These are phyloP conservation scores for Lobosporangium transversale DNA, from an alignment of 192 early-diverging fungal species.

Conservation along the genomic window DNA sequence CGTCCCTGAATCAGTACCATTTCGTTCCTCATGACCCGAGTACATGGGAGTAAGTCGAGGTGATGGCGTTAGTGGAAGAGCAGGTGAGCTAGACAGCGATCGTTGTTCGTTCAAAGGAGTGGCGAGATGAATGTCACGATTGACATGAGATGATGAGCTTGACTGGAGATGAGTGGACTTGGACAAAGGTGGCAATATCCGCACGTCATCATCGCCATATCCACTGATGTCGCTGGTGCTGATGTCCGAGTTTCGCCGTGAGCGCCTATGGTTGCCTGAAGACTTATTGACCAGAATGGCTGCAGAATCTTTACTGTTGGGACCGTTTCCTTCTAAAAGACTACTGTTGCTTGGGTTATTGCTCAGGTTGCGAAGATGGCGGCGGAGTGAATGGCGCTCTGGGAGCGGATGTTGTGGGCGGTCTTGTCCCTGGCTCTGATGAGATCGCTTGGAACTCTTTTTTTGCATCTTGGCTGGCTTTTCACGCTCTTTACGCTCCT, in stretches of 20 bases:
- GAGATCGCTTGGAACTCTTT: conserved; percentile 18
- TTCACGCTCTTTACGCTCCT: conserved; percentile 34
- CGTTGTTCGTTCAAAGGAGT: conserved; percentile 16
- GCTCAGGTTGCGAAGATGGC: conserved; percentile 1
- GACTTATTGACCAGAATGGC: background rate
- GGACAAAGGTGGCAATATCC: conserved; percentile 1
- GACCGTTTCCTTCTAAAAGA: background rate
- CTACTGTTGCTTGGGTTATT: background rate
- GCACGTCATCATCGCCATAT: conserved; percentile 26
- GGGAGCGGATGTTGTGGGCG: conserved; percentile 5
- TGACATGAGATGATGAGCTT: conserved; percentile 3
- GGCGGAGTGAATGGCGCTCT: conserved; percentile 12
- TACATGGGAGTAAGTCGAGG: conserved; percentile 21
- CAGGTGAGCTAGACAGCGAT: conserved; percentile 32
- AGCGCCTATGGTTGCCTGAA: conserved; percentile 16
- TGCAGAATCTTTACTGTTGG: too few relatives aligned
- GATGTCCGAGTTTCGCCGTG: conserved; percentile 31
- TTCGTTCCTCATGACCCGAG: conserved; percentile 4
- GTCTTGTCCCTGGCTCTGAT: conserved; percentile 16
- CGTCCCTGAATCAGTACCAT: background rate
- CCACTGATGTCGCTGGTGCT: conserved; percentile 39
- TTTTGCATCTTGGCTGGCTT: conserved; percentile 18
- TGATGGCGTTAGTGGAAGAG: conserved; percentile 27
- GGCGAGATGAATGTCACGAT: background rate
- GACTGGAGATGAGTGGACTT: conserved; percentile 11